These are phyloP conservation scores for Plenodomus tracheiphilus DNA, from an alignment of 2,329 filamentous ascomycete genomes.

Conservation along the genomic window DNA sequence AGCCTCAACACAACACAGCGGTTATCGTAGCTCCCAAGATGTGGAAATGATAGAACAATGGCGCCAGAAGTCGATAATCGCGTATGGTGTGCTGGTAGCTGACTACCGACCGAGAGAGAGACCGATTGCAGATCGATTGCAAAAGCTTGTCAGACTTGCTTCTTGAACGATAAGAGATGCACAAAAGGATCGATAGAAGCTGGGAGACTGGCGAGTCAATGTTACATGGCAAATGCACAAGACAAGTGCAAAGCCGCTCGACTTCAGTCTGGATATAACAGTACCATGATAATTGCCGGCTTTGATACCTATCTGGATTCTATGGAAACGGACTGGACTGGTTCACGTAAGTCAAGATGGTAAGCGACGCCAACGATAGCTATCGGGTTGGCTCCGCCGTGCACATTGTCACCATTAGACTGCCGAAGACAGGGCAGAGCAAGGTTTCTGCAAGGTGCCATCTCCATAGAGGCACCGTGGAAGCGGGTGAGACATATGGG, in stretches of 20 bases:
- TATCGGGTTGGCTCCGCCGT: neutral
- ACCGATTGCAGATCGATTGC: neutral
- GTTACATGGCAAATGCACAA: neutral
- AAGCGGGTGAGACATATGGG: slow-evolving; percentile 5
- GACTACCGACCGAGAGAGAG: neutral
- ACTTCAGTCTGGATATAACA: neutral
- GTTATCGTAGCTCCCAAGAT: neutral
- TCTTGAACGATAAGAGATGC: neutral
- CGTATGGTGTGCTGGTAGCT: neutral
- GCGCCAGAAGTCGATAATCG: neutral
- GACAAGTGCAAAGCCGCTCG: neutral
- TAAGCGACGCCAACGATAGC: slow-evolving; percentile 20
- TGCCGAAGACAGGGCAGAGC: neutral
- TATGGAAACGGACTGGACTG: slow-evolving; percentile 1
- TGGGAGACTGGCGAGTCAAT: neutral
- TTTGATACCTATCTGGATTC: slow-evolving; percentile 14
- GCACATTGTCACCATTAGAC: too few relatives aligned
- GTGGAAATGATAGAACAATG: neutral
- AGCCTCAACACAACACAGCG: neutral
- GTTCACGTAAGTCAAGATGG: slow-evolving; percentile 15
- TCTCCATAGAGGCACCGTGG: slow-evolving; percentile 8
- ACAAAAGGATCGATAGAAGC: neutral
- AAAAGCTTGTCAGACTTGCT: neutral
- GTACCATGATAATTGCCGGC: neutral
- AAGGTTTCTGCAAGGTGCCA: neutral